Evolutionary conservation across 116 monocot genomes (phyloP), one percentile per base, ranked within the genome.

Genomic region (Cymodocea nodosa): DNA sequence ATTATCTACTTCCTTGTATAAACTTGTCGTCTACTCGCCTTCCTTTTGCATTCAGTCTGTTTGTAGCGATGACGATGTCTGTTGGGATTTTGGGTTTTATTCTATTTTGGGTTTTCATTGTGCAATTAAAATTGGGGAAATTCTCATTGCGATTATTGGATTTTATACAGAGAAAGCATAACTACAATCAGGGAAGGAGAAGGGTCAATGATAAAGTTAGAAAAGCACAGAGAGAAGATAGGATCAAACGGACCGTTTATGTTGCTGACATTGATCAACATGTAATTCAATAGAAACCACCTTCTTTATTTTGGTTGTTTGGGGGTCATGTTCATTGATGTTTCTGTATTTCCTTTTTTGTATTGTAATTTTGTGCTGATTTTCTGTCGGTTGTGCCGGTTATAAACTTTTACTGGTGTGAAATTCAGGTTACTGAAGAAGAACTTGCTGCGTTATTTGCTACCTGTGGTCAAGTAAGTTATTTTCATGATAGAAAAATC

Each of bases 251-350:
- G 60, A 93, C 92, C 71, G 85, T 93, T 19, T 93, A 93, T 76
- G 92, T 93, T 22, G 85, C 92, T 70, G 88, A 93, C 61, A 88
- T 93, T 44, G 92, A 87, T 79, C 81, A 75, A 54, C 77, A 83
- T 63, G 92, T 75, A 44, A 56, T 54, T 55, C 54, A 1, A 52
- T 35, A 14, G 34, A 6, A 34, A 1, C 30, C 24, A 19, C 7
- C 25, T 15, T 10, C n/a, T 25, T 48, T 51, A 1, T 67, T 73
- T 73, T 49, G 20, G 24, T 57, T 24, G 22, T 23, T 23, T 23
- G 6, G 23, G 20, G 56, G 56, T 24, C 23, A 15, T 57, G 24
- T 6, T 25, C 35, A 18, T 16, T 35, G 37, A 35, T 44, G 16
- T 36, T 10, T n/a, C 10, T 35, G 9, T 37, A 36, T 36, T 62